Percentiles rank a stretch among this genome's conserved stretches.
phyloP scores from a whole-genome alignment of 2,329 filamentous ascomycete genomes.

The Penicillium sp. region DNA sequence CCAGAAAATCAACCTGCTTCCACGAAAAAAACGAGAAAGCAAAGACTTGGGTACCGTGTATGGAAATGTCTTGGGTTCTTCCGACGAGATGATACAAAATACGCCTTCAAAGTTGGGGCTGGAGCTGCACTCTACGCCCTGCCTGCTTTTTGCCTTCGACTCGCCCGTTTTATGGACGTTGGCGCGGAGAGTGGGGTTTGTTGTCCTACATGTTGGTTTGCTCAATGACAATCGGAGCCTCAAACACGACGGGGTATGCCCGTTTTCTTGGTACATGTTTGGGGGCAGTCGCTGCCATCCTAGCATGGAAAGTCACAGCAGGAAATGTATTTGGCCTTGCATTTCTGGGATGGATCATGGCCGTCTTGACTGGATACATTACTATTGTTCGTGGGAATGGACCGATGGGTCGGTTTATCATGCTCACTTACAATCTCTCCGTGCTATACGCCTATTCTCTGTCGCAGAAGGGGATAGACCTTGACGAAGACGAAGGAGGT shows the following conservation, averaged over 20 bases:
- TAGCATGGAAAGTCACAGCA: conserved; percentile 73
- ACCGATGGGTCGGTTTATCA: conserved; percentile 87
- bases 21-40: conserved; percentile 18
- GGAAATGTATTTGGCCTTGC: conserved; percentile 75
- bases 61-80: conserved; percentile 53
- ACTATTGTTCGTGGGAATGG: conserved; percentile 81
- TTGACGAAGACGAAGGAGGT: conserved; percentile 79
- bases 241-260: conserved; percentile 86
- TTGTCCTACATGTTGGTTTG: conserved; percentile 98
- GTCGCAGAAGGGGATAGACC: conserved; percentile 70
- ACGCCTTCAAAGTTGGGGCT: conserved; percentile 88
- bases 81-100: conserved; percentile 66
- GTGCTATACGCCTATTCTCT: conserved; percentile 92
- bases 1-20: not conserved
- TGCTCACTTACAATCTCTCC: conserved; percentile 94
- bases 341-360: conserved; percentile 76
- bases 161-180: conserved; percentile 76
- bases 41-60: conserved; percentile 41
- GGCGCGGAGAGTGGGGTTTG: conserved; percentile 95
- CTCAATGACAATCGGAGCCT: conserved; percentile 94
- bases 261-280: conserved; percentile 84
- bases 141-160: conserved; percentile 77
- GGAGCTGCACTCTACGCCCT: conserved; percentile 87
- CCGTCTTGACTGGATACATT: conserved; percentile 82
- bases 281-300: conserved; percentile 71